Percentiles rank a stretch among this genome's conserved stretches.
Evolutionary conservation across 305 asterid genomes (phyloP).

Genomic region (Fraxinus sp.): DNA sequence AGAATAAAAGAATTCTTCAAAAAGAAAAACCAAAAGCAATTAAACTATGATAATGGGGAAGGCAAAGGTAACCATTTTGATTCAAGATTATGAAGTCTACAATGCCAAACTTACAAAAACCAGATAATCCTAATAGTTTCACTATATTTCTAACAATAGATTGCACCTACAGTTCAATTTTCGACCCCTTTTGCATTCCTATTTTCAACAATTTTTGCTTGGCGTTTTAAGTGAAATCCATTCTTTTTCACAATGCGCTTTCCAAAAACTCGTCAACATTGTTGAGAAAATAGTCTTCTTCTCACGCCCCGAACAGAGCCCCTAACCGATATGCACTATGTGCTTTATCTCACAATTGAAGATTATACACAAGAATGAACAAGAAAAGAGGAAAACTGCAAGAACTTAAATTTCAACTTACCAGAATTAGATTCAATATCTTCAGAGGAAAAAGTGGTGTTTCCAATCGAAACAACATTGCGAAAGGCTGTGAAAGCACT

Average conservation of each 20-base stretch:
- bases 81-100: neutral
- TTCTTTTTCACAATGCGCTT: neutral
- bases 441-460: constrained; percentile 32
- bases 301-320: neutral
- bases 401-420: constrained; percentile 10
- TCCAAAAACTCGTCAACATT: neutral
- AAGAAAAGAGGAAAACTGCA: neutral
- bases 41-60: neutral
- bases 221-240: neutral
- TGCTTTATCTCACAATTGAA: neutral
- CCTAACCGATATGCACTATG: neutral
- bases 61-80: neutral
- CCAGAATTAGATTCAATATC: constrained; percentile 46
- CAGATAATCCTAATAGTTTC: neutral
- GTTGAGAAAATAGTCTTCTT: neutral
- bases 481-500: constrained; percentile 20
- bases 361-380: neutral
- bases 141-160: neutral
- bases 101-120: neutral
- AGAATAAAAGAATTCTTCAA: neutral
- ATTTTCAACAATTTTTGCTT: neutral
- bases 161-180: neutral
- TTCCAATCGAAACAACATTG: constrained; percentile 33
- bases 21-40: neutral
- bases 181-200: neutral